phyloP scores from a whole-genome alignment of 495 filamentous ascomycete genomes.

The Penicillium simplicissimum region DNA sequence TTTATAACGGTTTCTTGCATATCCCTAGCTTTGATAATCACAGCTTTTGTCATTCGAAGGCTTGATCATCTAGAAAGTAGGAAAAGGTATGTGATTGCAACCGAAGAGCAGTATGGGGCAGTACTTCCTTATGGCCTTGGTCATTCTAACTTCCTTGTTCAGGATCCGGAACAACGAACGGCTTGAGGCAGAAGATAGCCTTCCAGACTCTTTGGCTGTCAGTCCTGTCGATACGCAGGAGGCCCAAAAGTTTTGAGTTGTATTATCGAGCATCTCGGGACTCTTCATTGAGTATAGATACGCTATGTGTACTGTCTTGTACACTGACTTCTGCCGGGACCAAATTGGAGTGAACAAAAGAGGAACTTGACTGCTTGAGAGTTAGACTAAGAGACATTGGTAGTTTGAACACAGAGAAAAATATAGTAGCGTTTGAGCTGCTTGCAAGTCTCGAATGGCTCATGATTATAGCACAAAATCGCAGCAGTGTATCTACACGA shows the following conservation, averaged over 20 bases:
- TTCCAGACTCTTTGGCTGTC: slow-evolving; percentile 3
- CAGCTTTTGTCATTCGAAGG: slow-evolving; percentile 24
- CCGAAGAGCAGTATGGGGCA: not conserved
- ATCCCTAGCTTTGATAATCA: slow-evolving; percentile 35
- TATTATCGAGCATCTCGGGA: not conserved
- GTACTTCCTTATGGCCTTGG: not conserved
- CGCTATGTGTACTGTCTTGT: not conserved
- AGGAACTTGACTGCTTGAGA: no score
- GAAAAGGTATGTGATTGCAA: slow-evolving; percentile 19
- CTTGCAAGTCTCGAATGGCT: no score
- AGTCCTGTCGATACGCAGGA: slow-evolving; percentile 1
- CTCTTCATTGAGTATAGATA: not conserved
- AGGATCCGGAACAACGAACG: not conserved
- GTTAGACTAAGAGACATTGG: no score
- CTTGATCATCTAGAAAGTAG: slow-evolving; percentile 45
- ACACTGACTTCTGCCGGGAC: no score
- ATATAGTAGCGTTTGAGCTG: no score
- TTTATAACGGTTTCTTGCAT: slow-evolving; percentile 44
- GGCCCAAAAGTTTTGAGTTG: not conserved
- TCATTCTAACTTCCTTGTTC: not conserved
- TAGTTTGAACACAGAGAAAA: no score
- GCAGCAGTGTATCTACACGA: no score
- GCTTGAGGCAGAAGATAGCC: slow-evolving; percentile 4
- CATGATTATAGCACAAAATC: no score
- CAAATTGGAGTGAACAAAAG: no score